phyloP scores from a whole-genome alignment of 257 asterid species.

The Nicotiana noctiflora region DNA sequence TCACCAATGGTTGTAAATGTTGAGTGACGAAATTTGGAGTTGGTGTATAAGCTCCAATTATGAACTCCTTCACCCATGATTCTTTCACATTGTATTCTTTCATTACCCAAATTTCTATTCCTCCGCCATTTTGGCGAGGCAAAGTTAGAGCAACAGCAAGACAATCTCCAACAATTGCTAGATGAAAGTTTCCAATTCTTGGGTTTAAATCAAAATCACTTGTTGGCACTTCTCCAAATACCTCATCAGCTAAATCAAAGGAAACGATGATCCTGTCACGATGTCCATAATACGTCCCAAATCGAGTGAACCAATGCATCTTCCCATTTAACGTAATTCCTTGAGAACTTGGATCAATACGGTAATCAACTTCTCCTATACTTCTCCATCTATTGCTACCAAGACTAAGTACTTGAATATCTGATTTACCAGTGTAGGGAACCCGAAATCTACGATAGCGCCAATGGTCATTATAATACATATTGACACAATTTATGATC shows the following conservation, averaged over 20 bases:
- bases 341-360: background rate
- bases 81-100: slow-evolving; percentile 18
- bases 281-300: background rate
- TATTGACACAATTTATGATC: slow-evolving; percentile 17
- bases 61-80: slow-evolving; percentile 22
- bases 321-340: background rate
- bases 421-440: slow-evolving; percentile 8
- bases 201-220: background rate
- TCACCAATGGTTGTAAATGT: background rate
- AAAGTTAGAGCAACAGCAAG: slow-evolving; percentile 13
- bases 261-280: slow-evolving; percentile 14
- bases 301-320: slow-evolving; percentile 27
- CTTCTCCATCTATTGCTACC: slow-evolving; percentile 1
- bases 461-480: background rate
- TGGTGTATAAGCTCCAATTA: slow-evolving; percentile 18
- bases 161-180: slow-evolving; percentile 19
- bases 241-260: slow-evolving; percentile 15
- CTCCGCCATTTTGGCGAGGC: background rate
- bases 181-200: slow-evolving; percentile 11
- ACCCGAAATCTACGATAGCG: slow-evolving; percentile 8
- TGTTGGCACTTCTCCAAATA: background rate
- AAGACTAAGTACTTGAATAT: slow-evolving; percentile 16
- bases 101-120: slow-evolving; percentile 20
- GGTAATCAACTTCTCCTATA: background rate
- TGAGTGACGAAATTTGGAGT: background rate